A percentile compares a stretch with the other conserved stretches of the same genome.
phyloP scores from a whole-genome alignment of 148 eudicot species.

The Chenopodium suecicum region DNA sequence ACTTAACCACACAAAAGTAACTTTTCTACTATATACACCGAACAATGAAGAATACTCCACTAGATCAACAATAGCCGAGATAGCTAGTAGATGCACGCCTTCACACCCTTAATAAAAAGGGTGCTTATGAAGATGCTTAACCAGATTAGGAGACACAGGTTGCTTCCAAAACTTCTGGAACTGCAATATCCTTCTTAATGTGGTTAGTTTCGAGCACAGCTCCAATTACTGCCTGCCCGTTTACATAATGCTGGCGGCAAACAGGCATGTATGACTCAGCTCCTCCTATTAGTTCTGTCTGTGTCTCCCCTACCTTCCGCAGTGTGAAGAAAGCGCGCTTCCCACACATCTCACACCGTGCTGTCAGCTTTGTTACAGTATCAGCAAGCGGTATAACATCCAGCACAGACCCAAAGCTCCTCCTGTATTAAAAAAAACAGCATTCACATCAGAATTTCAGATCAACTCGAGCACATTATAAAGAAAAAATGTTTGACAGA shows the following conservation, averaged over 20 bases:
- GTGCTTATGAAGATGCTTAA: background rate
- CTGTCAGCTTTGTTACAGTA: slow-evolving; percentile 82
- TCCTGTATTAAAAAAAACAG: slow-evolving; percentile 35
- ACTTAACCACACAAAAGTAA: background rate
- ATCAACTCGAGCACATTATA: no score
- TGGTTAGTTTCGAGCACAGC: slow-evolving; percentile 26
- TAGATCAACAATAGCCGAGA: slow-evolving; percentile 4
- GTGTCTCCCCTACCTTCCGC: slow-evolving; percentile 59
- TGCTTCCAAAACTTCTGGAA: slow-evolving; percentile 32
- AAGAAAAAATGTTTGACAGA: background rate
- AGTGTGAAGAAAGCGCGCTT: slow-evolving; percentile 71
- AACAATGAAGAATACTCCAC: background rate
- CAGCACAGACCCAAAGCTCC: slow-evolving; percentile 82
- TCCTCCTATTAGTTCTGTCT: slow-evolving; percentile 79
- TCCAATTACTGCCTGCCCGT: slow-evolving; percentile 40
- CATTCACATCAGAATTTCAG: background rate
- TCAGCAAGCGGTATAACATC: slow-evolving; percentile 88
- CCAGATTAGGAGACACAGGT: slow-evolving; percentile 24
- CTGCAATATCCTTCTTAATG: slow-evolving; percentile 24
- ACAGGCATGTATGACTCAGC: slow-evolving; percentile 88
- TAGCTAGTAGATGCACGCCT: background rate
- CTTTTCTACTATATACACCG: slow-evolving; percentile 12
- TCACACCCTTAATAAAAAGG: background rate
- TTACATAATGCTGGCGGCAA: slow-evolving; percentile 86
- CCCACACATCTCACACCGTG: slow-evolving; percentile 82